A percentile compares a stretch with the other conserved stretches of the same genome.
Conservation (phyloP, 2,329 filamentous ascomycete species). For the Aspergillus jensenii region DNA sequence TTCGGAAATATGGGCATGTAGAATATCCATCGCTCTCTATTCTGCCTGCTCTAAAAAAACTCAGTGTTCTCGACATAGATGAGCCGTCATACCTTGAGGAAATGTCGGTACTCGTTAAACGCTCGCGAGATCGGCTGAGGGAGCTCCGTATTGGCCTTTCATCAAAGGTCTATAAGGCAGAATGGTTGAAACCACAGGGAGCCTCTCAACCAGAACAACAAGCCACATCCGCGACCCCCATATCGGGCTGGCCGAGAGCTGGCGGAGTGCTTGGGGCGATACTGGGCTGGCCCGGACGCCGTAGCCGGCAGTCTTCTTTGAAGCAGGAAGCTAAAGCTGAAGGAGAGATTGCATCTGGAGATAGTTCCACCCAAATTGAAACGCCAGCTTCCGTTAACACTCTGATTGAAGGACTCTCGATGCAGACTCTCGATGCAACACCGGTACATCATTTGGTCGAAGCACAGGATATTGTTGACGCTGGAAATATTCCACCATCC, state of each 20-base stretch:
- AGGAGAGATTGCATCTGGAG: background rate
- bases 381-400: background rate
- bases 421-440: background rate
- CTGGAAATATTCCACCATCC: background rate
- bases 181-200: conserved; percentile 30
- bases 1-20: conserved; percentile 58
- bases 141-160: conserved; percentile 76
- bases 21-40: conserved; percentile 80
- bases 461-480: background rate
- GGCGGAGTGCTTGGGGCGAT: conserved; percentile 36
- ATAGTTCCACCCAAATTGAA: background rate
- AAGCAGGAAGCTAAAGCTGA: conserved; percentile 7
- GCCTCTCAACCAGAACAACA: conserved; percentile 17
- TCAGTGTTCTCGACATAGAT: conserved; percentile 78
- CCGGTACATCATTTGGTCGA: background rate
- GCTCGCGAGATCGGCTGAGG: conserved; percentile 63
- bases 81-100: conserved; percentile 81
- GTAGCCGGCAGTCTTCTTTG: background rate
- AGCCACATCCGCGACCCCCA: background rate
- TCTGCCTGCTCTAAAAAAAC: conserved; percentile 69
- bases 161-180: conserved; percentile 27
- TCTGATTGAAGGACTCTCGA: background rate
- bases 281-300: conserved; percentile 12
- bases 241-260: conserved; percentile 30
- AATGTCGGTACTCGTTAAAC: conserved; percentile 73